Percentiles rank a stretch among this genome's conserved stretches.
Conservation (phyloP, 2,329 filamentous ascomycete species). For the Paecilomyces formosus region DNA sequence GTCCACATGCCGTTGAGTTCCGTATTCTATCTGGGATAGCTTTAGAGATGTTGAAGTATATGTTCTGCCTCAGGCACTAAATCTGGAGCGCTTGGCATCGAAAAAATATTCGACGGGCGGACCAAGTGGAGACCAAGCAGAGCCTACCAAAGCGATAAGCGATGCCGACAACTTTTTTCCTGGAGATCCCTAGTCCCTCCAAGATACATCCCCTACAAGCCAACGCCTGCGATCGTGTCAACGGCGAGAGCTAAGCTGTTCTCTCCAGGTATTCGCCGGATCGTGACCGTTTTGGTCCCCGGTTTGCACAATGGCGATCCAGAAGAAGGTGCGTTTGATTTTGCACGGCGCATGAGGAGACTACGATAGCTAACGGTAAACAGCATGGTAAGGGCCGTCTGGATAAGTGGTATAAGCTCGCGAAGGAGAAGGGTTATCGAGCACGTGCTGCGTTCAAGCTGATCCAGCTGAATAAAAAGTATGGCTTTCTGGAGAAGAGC, state of each 20-base stretch:
- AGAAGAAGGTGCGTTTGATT: slow-evolving; percentile 64
- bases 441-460: slow-evolving; percentile 96
- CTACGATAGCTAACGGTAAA: neutral
- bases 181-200: neutral
- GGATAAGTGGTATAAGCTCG: slow-evolving; percentile 98
- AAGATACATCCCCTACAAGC: neutral
- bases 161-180: neutral
- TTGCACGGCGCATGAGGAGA: slow-evolving; percentile 1
- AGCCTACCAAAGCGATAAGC: neutral
- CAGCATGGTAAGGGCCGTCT: slow-evolving; percentile 92
- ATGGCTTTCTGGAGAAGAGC: slow-evolving; percentile 94
- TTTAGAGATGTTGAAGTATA: no score
- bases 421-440: slow-evolving; percentile 96
- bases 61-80: neutral
- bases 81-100: neutral
- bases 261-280: neutral
- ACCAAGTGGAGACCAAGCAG: neutral
- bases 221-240: neutral
- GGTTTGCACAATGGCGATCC: slow-evolving; percentile 67
- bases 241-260: neutral
- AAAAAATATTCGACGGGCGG: neutral
- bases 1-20: no score
- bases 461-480: slow-evolving; percentile 98
- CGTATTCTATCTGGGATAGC: no score
- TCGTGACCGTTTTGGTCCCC: neutral